phyloP scores from a whole-genome alignment of 1,284 basidiomycete species.

The Austropuccinia psidii region DNA sequence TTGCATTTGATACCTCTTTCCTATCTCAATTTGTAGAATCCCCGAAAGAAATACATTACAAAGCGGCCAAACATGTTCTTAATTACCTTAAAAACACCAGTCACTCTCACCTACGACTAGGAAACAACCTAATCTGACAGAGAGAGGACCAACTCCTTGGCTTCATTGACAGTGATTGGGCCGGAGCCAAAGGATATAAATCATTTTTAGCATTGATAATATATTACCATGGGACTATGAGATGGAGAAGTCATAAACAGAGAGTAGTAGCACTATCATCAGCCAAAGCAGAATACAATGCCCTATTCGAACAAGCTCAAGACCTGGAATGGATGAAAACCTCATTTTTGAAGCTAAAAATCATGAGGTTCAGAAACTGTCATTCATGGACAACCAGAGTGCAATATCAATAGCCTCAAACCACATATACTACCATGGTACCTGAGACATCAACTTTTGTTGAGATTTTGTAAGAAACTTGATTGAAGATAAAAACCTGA shows the following conservation, averaged over 20 bases:
- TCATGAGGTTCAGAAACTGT: too few relatives aligned
- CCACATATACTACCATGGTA: too few relatives aligned
- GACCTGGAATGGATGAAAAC: too few relatives aligned
- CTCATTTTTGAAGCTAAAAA: too few relatives aligned
- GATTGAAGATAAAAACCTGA: too few relatives aligned
- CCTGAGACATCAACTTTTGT: too few relatives aligned
- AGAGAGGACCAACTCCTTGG: not conserved
- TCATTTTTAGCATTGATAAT: not conserved
- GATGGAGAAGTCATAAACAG: not conserved
- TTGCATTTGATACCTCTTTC: not conserved
- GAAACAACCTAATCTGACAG: not conserved
- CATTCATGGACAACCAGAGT: too few relatives aligned
- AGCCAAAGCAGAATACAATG: not conserved
- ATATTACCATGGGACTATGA: not conserved
- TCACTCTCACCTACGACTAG: not conserved
- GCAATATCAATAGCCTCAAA: too few relatives aligned
- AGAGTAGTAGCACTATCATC: not conserved
- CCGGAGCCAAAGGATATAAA: not conserved
- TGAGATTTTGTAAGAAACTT: too few relatives aligned
- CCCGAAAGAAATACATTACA: not conserved
- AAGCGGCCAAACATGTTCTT: not conserved
- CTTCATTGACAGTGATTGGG: not conserved
- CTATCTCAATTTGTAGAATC: not conserved
- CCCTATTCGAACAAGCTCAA: not conserved
- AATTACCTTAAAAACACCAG: not conserved